These are phyloP conservation scores for Aureobasidium lini DNA, from an alignment of 2,329 filamentous ascomycete genomes.

Conservation along the genomic window DNA sequence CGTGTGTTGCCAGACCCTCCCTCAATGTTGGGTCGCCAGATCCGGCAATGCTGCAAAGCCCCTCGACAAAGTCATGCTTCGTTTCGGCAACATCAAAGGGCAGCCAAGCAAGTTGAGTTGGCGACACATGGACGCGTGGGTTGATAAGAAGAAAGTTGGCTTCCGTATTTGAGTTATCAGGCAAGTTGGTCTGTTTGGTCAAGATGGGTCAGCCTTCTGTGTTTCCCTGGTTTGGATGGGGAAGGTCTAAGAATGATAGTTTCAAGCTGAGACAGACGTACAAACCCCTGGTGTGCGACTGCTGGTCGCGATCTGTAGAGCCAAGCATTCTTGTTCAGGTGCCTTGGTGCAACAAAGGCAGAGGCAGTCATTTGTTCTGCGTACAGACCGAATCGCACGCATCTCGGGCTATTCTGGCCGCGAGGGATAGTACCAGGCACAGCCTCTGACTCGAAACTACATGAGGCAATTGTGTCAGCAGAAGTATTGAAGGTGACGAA, in stretches of 20 bases:
- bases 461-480: slow-evolving; percentile 26
- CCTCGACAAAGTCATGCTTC: slow-evolving; percentile 40
- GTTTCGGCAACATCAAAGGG: slow-evolving; percentile 33
- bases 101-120: slow-evolving; percentile 44
- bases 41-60: slow-evolving; percentile 44
- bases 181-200: slow-evolving; percentile 13
- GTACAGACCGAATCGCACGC: slow-evolving; percentile 37
- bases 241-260: slow-evolving; percentile 7
- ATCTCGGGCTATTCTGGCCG: slow-evolving; percentile 36
- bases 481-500: not conserved
- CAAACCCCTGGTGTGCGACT: slow-evolving; percentile 33
- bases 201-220: slow-evolving; percentile 5
- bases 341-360: slow-evolving; percentile 37
- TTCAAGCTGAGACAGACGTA: slow-evolving; percentile 12
- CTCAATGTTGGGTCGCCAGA: slow-evolving; percentile 44
- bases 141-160: slow-evolving; percentile 42
- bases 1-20: slow-evolving; percentile 43
- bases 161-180: slow-evolving; percentile 26
- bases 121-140: slow-evolving; percentile 39
- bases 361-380: slow-evolving; percentile 40
- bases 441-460: slow-evolving; percentile 33
- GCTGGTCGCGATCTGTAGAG: slow-evolving; percentile 38
- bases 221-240: not conserved
- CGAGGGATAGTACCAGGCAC: slow-evolving; percentile 36
- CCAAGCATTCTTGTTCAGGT: slow-evolving; percentile 37